Conservation (phyloP, 805 yeast genomes). For the Starmerella vaccinii region DNA sequence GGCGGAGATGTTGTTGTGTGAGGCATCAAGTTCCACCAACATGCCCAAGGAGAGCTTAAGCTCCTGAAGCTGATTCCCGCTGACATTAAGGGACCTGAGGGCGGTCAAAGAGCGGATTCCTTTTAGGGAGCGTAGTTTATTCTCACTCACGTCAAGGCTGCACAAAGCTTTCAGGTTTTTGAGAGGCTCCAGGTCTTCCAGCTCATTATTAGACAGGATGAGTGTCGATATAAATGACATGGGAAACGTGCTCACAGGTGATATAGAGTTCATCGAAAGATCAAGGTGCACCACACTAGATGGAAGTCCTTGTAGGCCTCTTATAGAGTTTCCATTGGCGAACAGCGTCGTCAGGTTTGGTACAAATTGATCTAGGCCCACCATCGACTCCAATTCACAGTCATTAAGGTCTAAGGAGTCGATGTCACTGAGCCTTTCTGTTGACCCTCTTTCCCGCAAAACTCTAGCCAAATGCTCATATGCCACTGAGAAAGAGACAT, state of each 20-base stretch:
- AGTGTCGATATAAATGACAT: constrained; percentile 20
- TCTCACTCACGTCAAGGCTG: constrained; percentile 22
- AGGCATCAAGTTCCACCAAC: constrained; percentile 22
- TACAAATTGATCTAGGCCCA: constrained; percentile 20
- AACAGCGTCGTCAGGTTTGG: constrained; percentile 20
- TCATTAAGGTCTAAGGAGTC: constrained; percentile 19
- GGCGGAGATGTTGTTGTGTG: constrained; percentile 18
- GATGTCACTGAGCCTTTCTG: constrained; percentile 1
- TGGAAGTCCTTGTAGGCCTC: constrained; percentile 24
- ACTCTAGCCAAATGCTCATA: constrained; percentile 10
- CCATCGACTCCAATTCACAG: constrained; percentile 20
- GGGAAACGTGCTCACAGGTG: constrained; percentile 21
- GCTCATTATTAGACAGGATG: constrained; percentile 19
- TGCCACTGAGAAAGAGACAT: constrained; percentile 17
- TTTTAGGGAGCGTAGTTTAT: constrained; percentile 14
- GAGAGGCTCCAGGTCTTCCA: constrained; percentile 20
- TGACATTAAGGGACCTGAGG: constrained; percentile 20
- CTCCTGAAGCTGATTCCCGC: constrained; percentile 17
- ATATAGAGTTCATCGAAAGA: constrained; percentile 17
- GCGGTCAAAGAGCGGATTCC: constrained; percentile 22
- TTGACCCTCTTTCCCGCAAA: constrained; percentile 14
- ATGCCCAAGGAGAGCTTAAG: constrained; percentile 17
- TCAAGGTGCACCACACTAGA: constrained; percentile 19
- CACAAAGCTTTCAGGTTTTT: constrained; percentile 21
- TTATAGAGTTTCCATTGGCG: constrained; percentile 16